A percentile compares a stretch with the other conserved stretches of the same genome.
These are phyloP conservation scores for Datura wrightii DNA, from an alignment of 257 asterid genomes.

Conservation along the genomic window DNA sequence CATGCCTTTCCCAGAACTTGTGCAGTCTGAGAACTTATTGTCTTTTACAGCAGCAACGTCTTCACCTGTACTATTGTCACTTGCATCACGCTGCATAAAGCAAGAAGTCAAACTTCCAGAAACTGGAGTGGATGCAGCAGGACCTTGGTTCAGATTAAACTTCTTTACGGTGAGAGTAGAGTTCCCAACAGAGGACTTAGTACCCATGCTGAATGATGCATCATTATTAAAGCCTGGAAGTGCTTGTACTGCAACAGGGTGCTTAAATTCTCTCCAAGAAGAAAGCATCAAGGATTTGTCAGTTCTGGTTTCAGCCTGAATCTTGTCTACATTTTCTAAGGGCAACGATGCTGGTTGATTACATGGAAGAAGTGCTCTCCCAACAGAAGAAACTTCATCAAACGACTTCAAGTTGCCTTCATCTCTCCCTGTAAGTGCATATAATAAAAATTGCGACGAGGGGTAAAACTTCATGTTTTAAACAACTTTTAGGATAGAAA, in stretches of 20 bases:
- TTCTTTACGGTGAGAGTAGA: neutral
- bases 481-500: neutral
- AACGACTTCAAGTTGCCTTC: conserved; percentile 29
- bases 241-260: conserved; percentile 40
- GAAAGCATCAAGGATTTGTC: conserved; percentile 33
- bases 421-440: conserved; percentile 24
- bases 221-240: conserved; percentile 34
- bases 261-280: conserved; percentile 26
- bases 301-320: conserved; percentile 22
- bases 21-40: conserved; percentile 37
- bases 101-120: conserved; percentile 20
- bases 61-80: conserved; percentile 26
- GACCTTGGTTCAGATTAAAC: neutral
- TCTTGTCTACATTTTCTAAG: conserved; percentile 19
- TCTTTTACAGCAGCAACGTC: conserved; percentile 32
- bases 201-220: neutral
- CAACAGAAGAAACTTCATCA: conserved; percentile 19
- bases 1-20: conserved; percentile 39
- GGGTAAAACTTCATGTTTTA: neutral
- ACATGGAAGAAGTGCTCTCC: conserved; percentile 8
- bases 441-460: conserved; percentile 5
- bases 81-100: conserved; percentile 1
- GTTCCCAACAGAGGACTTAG: neutral
- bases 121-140: neutral
- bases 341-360: conserved; percentile 27